These are phyloP conservation scores for Heterobasidion irregulare DNA, from an alignment of 1,284 basidiomycete species.

Conservation along the genomic window DNA sequence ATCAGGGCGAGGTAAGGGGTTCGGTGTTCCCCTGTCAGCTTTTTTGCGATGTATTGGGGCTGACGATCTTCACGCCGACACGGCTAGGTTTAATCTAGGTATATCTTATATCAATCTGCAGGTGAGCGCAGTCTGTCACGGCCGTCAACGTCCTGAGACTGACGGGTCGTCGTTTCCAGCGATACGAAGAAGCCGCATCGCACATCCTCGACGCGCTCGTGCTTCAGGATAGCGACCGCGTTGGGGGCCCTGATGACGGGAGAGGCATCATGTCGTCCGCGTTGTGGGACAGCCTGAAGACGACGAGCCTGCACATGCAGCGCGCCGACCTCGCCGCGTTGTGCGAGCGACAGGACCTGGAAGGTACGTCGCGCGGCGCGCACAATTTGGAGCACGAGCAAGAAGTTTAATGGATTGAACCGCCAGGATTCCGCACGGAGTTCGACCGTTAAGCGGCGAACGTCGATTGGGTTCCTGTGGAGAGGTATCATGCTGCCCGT, in stretches of 20 bases:
- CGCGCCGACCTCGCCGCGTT: conserved; percentile 64
- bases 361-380: conserved; percentile 37
- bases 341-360: conserved; percentile 65
- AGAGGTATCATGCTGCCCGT: neutral
- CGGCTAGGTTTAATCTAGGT: conserved; percentile 81
- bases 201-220: conserved; percentile 82
- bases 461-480: neutral
- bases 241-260: conserved; percentile 32
- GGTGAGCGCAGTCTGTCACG: conserved; percentile 32
- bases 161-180: conserved; percentile 27
- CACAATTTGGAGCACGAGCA: neutral
- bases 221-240: conserved; percentile 76
- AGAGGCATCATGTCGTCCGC: conserved; percentile 70
- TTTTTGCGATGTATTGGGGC: no score
- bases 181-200: conserved; percentile 77
- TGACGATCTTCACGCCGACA: neutral
- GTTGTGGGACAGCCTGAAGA: conserved; percentile 82
- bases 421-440: neutral
- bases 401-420: neutral
- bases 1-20: conserved; percentile 76
- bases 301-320: conserved; percentile 71
- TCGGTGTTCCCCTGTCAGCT: conserved; percentile 8
- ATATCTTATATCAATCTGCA: conserved; percentile 85
- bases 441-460: neutral
- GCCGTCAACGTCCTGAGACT: neutral